Base-by-base conservation (phyloP, 2,329 filamentous ascomycete species). In the Fusarium sp. region DNA sequence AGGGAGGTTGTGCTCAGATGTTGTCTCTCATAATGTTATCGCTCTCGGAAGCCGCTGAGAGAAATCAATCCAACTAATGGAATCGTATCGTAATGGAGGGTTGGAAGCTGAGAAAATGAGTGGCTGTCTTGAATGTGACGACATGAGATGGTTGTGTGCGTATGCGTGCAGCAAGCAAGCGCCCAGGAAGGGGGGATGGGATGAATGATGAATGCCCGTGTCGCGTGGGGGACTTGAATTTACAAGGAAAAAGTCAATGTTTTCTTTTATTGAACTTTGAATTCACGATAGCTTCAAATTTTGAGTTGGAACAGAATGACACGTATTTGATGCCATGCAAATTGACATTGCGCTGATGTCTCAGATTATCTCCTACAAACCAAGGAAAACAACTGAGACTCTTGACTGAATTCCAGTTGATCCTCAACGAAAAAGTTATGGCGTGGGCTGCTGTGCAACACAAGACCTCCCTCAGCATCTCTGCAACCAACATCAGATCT, bases 401-500 rank as follows among this genome's bases (percentile, higher is more conserved):
- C 18, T 10, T 41, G 16, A 20, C 25, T 5, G n/a, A 55, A 70
- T 57, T 67, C 32, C 54, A 57, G 43, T 55, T 40, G 11, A 30
- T 48, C n/a, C 52, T 63, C 47, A 61, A 70, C 63, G 55, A 49
- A 56, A 49, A 25, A 65, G 34, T 34, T 45, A 40, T 49, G 20
- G 67, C 43, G 54, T 59, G 63, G 54, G 58, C 45, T 49, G 65
- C 29, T 29, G 58, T 68, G 61, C 30, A 70, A 56, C 67, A 65
- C 55, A 56, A 29, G 45, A 51, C 34, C 52, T 56, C 48, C 34
- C 52, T 56, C 55, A 69, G 64, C 38, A 68, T 64, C 62, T 59
- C 55, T 71, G 53, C 65, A 57, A 55, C 46, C 52, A 62, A 53
- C 68, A 69, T 54, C 56, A 65, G 68, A 71, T 71, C 68, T 63